These are phyloP conservation scores for Bryum argenteum DNA, from an alignment of 225 moss, liverwort and hornwort species.

Conservation along the genomic window DNA sequence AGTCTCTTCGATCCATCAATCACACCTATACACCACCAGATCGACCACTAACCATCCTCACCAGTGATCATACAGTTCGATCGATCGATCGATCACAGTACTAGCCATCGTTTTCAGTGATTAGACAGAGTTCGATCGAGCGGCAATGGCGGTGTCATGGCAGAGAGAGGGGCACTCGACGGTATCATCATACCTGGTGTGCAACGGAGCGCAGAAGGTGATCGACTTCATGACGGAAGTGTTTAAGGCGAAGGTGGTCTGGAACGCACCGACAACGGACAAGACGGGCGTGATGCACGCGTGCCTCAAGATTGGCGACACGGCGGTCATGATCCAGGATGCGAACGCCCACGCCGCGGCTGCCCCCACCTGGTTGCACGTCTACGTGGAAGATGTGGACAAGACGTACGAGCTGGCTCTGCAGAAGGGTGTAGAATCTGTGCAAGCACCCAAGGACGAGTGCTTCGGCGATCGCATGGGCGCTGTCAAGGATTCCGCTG, in stretches of 20 bases:
- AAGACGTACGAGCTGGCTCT: conserved; percentile 44
- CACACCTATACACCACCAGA: too few relatives aligned
- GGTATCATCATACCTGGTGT: conserved; percentile 17
- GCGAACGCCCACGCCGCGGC: neutral
- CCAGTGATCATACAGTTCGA: too few relatives aligned
- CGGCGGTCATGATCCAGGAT: conserved; percentile 36
- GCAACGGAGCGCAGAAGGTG: conserved; percentile 42
- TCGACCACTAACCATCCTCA: neutral
- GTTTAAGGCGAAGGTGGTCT: conserved; percentile 17
- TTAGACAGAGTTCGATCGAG: too few relatives aligned
- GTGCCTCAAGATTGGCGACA: conserved; percentile 30
- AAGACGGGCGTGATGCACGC: conserved; percentile 30
- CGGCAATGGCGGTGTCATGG: conserved; percentile 33
- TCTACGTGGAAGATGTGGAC: conserved; percentile 51
- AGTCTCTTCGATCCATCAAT: too few relatives aligned
- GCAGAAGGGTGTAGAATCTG: conserved; percentile 32
- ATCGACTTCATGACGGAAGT: conserved; percentile 39
- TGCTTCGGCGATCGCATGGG: conserved; percentile 37
- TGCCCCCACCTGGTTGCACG: conserved; percentile 26
- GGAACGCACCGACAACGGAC: conserved; percentile 4
- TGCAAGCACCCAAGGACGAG: conserved; percentile 36
- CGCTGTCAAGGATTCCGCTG: conserved; percentile 35
- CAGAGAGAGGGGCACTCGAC: conserved; percentile 28
- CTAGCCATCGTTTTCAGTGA: too few relatives aligned
- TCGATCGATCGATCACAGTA: neutral